phyloP scores from a whole-genome alignment of 805 yeast genomes.

The Candida suzukii region DNA sequence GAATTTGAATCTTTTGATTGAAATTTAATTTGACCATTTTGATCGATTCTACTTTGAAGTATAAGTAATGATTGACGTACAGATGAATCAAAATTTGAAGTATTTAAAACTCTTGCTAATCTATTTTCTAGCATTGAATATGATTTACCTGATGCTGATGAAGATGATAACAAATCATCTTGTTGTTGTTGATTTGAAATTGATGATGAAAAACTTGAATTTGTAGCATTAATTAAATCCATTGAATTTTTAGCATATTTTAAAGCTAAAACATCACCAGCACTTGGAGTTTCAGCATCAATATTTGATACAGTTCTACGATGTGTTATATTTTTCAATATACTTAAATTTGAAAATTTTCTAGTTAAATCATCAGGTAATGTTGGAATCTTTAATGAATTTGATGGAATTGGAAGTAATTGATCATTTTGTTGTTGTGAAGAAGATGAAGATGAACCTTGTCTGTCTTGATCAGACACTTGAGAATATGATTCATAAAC shows the following conservation, averaged over 20 bases:
- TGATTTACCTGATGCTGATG: not conserved
- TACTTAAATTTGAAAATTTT: conserved; percentile 27
- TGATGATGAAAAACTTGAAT: not conserved
- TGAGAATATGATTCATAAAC: conserved; percentile 10
- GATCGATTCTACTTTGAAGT: conserved; percentile 22
- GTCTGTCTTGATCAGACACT: conserved; percentile 6
- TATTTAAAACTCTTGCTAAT: conserved; percentile 41
- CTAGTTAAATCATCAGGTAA: conserved; percentile 31
- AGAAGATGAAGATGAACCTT: conserved; percentile 6
- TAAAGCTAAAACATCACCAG: conserved; percentile 24
- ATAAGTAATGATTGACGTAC: conserved; percentile 22
- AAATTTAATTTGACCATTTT: conserved; percentile 1
- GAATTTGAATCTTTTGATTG: not conserved
- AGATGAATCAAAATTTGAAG: conserved; percentile 32
- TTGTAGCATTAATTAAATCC: conserved; percentile 19
- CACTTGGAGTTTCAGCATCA: not conserved
- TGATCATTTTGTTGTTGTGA: conserved; percentile 25
- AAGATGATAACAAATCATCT: no score
- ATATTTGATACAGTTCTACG: not conserved
- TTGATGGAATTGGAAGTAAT: conserved; percentile 31
- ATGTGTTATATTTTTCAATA: conserved; percentile 19
- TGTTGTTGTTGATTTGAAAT: no score
- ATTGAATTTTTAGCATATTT: conserved; percentile 44
- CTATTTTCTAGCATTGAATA: conserved; percentile 28
- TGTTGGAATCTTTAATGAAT: conserved; percentile 30